These are phyloP conservation scores for Ogataea pignaliae DNA, from an alignment of 805 yeast genomes.

Conservation along the genomic window DNA sequence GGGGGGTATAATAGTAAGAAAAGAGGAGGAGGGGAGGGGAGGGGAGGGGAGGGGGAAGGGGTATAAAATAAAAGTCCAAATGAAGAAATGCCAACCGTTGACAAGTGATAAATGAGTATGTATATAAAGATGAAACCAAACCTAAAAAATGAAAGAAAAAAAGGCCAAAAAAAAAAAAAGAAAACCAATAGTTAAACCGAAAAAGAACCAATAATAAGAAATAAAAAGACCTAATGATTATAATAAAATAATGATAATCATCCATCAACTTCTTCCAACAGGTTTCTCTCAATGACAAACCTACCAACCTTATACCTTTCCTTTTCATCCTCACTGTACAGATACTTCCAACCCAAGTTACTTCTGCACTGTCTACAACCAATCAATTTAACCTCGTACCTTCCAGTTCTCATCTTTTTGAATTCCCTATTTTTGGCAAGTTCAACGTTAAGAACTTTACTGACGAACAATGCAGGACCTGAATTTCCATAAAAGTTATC, in stretches of 20 bases:
- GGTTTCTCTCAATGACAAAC: slow-evolving; percentile 29
- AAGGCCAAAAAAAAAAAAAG: not conserved
- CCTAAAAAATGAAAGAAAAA: not conserved
- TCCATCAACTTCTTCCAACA: slow-evolving; percentile 21
- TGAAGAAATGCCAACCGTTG: too few relatives aligned
- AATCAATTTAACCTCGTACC: slow-evolving; percentile 26
- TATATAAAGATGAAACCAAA: not conserved
- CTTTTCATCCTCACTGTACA: slow-evolving; percentile 23
- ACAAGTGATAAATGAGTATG: not conserved
- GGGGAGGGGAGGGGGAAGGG: not conserved
- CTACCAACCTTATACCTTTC: slow-evolving; percentile 32
- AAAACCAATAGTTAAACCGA: not conserved
- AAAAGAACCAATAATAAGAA: not conserved
- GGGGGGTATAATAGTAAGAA: too few relatives aligned
- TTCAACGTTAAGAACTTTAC: slow-evolving; percentile 26
- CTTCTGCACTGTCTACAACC: slow-evolving; percentile 29
- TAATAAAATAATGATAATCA: slow-evolving; percentile 1
- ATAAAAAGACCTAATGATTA: not conserved
- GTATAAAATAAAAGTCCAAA: not conserved
- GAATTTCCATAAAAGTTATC: slow-evolving; percentile 30
- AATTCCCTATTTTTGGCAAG: slow-evolving; percentile 14
- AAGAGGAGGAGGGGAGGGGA: not conserved
- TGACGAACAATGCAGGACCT: slow-evolving; percentile 32
- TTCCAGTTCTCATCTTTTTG: slow-evolving; percentile 31
- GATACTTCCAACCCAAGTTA: slow-evolving; percentile 32